phyloP scores from a whole-genome alignment of 177 flowering plant species.

The Vitis hybrid region DNA sequence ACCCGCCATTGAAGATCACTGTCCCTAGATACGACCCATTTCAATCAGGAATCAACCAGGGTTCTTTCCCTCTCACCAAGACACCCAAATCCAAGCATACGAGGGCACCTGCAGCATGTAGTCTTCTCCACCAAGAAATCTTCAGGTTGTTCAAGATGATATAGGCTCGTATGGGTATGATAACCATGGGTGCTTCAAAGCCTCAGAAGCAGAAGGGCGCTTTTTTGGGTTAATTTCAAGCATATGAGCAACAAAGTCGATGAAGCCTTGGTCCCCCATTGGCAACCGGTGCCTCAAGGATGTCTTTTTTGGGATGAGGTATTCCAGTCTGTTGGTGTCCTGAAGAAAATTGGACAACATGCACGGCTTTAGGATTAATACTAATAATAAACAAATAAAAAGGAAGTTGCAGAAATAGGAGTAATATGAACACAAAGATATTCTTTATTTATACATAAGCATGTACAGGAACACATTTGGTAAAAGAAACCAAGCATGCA shows the following conservation, averaged over 20 bases:
- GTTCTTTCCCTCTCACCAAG: conserved; percentile 11
- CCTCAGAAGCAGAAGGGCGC: conserved; percentile 90
- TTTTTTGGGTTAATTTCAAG: conserved; percentile 89
- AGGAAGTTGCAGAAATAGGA: neutral
- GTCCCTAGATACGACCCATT: neutral
- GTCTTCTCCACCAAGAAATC: conserved; percentile 4
- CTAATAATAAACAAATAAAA: no score
- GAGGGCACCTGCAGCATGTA: neutral
- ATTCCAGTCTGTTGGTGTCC: conserved; percentile 88
- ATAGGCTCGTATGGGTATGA: conserved; percentile 95
- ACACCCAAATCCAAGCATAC: conserved; percentile 5
- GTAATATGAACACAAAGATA: neutral
- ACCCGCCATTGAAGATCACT: neutral
- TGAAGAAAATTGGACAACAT: conserved; percentile 30
- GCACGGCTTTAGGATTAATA: neutral
- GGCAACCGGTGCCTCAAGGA: conserved; percentile 89
- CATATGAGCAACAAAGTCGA: conserved; percentile 81
- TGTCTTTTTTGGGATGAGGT: conserved; percentile 88
- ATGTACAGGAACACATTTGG: no score
- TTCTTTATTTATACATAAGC: no score
- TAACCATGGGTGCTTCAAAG: conserved; percentile 94
- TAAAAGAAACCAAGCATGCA: no score
- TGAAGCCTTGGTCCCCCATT: conserved; percentile 95
- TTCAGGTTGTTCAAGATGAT: conserved; percentile 50
- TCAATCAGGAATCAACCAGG: conserved; percentile 9